A percentile compares a stretch with the other conserved stretches of the same genome.
phyloP scores from a whole-genome alignment of 257 asterid genomes.

The Eucommia ulmoides region DNA sequence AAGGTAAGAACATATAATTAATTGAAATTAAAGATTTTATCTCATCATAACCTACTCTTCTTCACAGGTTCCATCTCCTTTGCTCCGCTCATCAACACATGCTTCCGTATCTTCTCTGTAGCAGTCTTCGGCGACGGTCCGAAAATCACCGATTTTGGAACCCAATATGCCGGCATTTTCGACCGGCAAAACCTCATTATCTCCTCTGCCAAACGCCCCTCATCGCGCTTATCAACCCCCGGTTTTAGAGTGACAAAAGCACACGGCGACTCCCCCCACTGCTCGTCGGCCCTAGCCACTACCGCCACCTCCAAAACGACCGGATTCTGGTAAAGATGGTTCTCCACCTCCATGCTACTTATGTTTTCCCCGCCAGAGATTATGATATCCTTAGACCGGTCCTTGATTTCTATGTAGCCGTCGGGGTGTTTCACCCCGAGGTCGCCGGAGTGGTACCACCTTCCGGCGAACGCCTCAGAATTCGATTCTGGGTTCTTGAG shows the following conservation, averaged over 20 bases:
- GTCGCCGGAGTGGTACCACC: constrained; percentile 47
- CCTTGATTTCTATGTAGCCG: constrained; percentile 36
- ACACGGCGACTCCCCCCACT: constrained; percentile 49
- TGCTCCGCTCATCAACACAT: constrained; percentile 1
- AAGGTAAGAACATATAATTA: too few species aligned
- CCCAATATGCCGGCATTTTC: neutral
- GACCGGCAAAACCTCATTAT: constrained; percentile 24
- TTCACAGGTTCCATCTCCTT: constrained; percentile 9
- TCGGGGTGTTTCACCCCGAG: constrained; percentile 38
- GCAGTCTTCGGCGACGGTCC: constrained; percentile 8
- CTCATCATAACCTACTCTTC: constrained; percentile 11
- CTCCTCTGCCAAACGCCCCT: constrained; percentile 12
- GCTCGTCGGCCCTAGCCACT: constrained; percentile 40
- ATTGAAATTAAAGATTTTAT: too few species aligned
- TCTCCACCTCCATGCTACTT: constrained; percentile 34
- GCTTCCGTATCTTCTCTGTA: constrained; percentile 5
- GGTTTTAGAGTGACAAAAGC: constrained; percentile 43
- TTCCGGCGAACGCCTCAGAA: constrained; percentile 30
- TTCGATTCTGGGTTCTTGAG: constrained; percentile 33
- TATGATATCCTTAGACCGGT: constrained; percentile 33
- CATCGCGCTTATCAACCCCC: constrained; percentile 15
- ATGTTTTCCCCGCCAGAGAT: constrained; percentile 46
- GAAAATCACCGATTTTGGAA: neutral
- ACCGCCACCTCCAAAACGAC: constrained; percentile 45
- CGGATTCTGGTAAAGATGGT: constrained; percentile 27